These are phyloP conservation scores for Metschnikowia lunata DNA, from an alignment of 805 yeast species.

Conservation along the genomic window DNA sequence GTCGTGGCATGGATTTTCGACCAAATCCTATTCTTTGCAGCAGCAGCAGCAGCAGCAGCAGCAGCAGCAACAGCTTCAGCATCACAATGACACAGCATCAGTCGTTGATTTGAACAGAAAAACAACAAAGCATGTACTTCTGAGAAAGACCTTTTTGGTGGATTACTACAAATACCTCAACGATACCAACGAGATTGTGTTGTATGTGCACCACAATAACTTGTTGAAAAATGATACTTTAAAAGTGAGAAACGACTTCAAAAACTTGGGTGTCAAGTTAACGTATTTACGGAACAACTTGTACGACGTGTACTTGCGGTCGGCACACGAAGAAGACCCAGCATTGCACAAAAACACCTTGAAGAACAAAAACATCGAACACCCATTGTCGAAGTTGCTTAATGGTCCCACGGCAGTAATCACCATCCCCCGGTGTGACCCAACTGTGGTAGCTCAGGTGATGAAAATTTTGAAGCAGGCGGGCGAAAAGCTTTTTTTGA, in stretches of 20 bases:
- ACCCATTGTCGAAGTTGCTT: constrained; percentile 68
- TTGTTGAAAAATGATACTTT: constrained; percentile 65
- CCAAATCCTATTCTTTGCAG: not conserved
- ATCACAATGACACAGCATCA: not conserved
- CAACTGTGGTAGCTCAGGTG: constrained; percentile 58
- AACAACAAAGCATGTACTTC: constrained; percentile 58
- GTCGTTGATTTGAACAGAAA: constrained; percentile 22
- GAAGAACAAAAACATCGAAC: constrained; percentile 43
- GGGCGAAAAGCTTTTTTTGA: constrained; percentile 69
- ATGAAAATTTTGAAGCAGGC: constrained; percentile 57
- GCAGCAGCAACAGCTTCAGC: not conserved
- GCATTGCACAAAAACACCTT: constrained; percentile 51
- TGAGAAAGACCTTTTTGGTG: constrained; percentile 82
- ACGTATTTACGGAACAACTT: constrained; percentile 65
- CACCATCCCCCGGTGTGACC: constrained; percentile 63
- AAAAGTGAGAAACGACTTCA: constrained; percentile 56
- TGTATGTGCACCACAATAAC: constrained; percentile 84
- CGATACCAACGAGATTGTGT: constrained; percentile 61
- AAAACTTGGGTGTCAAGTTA: constrained; percentile 62
- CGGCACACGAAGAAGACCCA: constrained; percentile 68
- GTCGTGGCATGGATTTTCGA: constrained; percentile 4
- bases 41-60: not conserved
- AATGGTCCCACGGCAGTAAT: constrained; percentile 85
- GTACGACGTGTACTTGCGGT: constrained; percentile 72
- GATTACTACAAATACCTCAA: constrained; percentile 74